Percentiles rank a stretch among this genome's conserved stretches.
phyloP scores from a whole-genome alignment of 176 grass and related monocot species.

The Hsuehochloa calcarea region DNA sequence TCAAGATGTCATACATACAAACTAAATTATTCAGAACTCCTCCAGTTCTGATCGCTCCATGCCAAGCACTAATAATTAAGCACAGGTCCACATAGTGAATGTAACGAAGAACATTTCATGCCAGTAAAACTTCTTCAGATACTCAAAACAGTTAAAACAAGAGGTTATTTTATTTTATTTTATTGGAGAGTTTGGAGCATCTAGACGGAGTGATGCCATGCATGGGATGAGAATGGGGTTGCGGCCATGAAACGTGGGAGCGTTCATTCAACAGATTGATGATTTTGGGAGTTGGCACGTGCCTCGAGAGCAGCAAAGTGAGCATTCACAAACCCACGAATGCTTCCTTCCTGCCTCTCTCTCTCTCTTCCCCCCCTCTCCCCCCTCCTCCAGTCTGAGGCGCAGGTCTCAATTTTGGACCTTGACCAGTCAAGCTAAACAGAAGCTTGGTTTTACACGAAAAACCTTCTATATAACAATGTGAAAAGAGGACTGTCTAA shows the following conservation, averaged over 20 bases:
- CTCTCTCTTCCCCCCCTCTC: no score
- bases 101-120: neutral
- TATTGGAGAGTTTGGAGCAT: neutral
- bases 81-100: conserved; percentile 1
- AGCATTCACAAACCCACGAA: conserved; percentile 37
- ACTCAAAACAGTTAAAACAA: neutral
- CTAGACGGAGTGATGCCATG: neutral
- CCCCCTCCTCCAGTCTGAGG: neutral
- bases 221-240: no score
- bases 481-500: no score
- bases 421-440: conserved; percentile 23
- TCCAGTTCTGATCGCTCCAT: neutral
- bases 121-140: neutral
- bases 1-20: conserved; percentile 25
- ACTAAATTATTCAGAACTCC: conserved; percentile 35
- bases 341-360: neutral
- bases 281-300: conserved; percentile 38
- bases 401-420: conserved; percentile 29
- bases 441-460: neutral
- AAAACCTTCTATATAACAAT: no score
- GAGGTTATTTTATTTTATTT: neutral
- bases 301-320: conserved; percentile 42
- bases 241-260: conserved; percentile 21
- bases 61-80: neutral
- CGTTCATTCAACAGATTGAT: conserved; percentile 36